phyloP scores from a whole-genome alignment of 768 basidiomycete species.

The Termitomyces sp. region DNA sequence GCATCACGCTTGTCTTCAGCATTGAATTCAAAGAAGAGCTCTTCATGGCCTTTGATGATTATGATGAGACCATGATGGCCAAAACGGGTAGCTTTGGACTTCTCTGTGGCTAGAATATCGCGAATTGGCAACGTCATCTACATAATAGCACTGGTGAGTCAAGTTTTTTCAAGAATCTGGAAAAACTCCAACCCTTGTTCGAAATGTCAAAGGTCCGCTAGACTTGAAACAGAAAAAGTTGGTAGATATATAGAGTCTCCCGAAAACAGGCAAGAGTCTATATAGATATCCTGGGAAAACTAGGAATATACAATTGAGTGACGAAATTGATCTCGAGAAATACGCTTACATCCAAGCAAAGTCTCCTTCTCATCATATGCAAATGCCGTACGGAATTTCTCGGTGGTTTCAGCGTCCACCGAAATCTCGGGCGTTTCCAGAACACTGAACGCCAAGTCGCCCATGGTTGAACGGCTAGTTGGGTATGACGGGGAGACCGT shows the following conservation, averaged over 20 bases:
- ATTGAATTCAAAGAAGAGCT: conserved; percentile 93
- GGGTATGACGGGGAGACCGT: conserved; percentile 22
- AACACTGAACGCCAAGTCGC: conserved; percentile 75
- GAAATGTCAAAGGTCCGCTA: conserved; percentile 68
- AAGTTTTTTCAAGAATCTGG: background rate
- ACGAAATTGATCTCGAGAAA: background rate
- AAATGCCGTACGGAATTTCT: conserved; percentile 79
- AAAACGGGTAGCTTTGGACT: conserved; percentile 82
- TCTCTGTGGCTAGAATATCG: conserved; percentile 82
- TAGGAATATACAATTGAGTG: conserved; percentile 25
- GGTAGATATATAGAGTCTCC: conserved; percentile 85
- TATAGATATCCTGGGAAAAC: conserved; percentile 91
- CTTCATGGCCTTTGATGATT: conserved; percentile 93
- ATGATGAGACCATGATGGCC: conserved; percentile 87
- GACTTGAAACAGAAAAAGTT: conserved; percentile 96
- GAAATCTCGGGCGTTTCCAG: conserved; percentile 66
- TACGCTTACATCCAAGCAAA: conserved; percentile 77
- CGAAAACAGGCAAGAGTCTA: conserved; percentile 84
- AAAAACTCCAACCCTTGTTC: conserved; percentile 64
- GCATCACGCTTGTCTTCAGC: conserved; percentile 75
- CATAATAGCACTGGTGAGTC: conserved; percentile 1
- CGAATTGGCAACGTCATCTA: conserved; percentile 94
- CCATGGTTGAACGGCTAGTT: conserved; percentile 32
- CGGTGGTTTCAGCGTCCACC: conserved; percentile 57
- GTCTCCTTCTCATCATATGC: conserved; percentile 87